Evolutionary conservation across 345 rosid species (phyloP).

Genomic region (Populus nigra): DNA sequence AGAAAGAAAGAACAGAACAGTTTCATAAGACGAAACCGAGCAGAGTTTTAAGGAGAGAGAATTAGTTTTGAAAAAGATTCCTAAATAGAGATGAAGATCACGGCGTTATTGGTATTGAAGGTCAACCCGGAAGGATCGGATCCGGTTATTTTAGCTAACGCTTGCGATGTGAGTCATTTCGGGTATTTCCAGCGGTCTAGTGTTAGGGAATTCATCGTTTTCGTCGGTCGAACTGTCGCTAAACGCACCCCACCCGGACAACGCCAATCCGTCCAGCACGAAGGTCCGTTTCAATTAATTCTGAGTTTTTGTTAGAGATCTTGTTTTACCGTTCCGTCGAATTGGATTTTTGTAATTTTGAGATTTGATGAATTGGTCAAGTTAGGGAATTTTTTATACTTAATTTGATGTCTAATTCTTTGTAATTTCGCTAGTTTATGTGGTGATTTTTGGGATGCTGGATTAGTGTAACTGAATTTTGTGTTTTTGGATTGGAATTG

Average conservation of each 20-base stretch:
- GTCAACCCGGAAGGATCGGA: constrained; percentile 62
- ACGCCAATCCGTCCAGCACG: constrained; percentile 91
- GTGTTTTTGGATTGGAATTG: background rate
- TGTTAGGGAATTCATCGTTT: constrained; percentile 81
- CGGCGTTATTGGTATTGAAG: constrained; percentile 77
- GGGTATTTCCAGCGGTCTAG: constrained; percentile 87
- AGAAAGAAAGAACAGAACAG: background rate
- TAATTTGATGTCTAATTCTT: background rate
- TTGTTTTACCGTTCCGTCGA: background rate
- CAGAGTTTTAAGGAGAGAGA: background rate
- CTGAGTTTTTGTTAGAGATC: no score
- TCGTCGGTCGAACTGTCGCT: constrained; percentile 90
- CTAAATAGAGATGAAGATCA: constrained; percentile 68
- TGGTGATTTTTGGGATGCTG: background rate
- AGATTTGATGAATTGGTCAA: background rate
- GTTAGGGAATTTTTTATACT: no score
- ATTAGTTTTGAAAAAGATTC: constrained; percentile 1
- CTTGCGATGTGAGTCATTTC: constrained; percentile 77
- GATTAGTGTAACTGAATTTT: background rate
- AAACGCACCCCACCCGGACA: constrained; percentile 78
- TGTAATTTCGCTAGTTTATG: background rate
- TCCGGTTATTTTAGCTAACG: constrained; percentile 65
- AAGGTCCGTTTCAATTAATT: constrained; percentile 44
- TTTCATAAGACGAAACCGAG: background rate
- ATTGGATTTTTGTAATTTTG: background rate